Conservation (phyloP, 345 rosid genomes). For the Ailanthus altissimus region DNA sequence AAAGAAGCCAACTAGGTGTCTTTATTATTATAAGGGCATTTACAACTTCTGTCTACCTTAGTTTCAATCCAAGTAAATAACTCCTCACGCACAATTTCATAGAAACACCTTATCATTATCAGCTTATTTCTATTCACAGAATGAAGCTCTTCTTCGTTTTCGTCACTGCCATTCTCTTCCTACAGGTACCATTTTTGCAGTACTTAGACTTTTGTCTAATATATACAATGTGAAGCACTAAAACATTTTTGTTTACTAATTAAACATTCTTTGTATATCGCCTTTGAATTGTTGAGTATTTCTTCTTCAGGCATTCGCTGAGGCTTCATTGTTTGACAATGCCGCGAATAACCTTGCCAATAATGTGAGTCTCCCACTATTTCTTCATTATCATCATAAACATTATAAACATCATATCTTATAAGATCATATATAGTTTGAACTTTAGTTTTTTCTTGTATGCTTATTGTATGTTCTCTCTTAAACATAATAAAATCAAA, state of each 20-base stretch:
- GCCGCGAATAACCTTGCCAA: slow-evolving; percentile 17
- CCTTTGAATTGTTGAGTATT: not conserved
- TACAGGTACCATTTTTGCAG: slow-evolving; percentile 23
- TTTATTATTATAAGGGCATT: not conserved
- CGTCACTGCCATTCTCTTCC: slow-evolving; percentile 23
- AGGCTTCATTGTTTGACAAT: slow-evolving; percentile 18
- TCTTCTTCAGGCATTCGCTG: slow-evolving; percentile 26
- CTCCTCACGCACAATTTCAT: not conserved
- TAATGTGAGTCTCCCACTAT: slow-evolving; percentile 18
- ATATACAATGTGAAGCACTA: not conserved
- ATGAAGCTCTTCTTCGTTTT: slow-evolving; percentile 38
- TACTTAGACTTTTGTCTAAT: not conserved
- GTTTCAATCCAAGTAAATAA: not conserved
- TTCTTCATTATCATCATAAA: too few relatives aligned
- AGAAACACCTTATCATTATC: slow-evolving; percentile 18
- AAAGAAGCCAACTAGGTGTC: not conserved
- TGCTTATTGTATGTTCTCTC: too few relatives aligned
- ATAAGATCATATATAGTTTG: too few relatives aligned
- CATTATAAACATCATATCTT: too few relatives aligned
- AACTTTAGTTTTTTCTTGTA: too few relatives aligned
- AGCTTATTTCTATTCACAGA: not conserved
- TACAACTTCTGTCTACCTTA: not conserved
- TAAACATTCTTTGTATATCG: too few relatives aligned
- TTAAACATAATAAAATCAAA: too few relatives aligned
- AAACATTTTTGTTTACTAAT: not conserved